Conservation (phyloP, 441 rosid genomes). For the Bruguiera hainesii region DNA sequence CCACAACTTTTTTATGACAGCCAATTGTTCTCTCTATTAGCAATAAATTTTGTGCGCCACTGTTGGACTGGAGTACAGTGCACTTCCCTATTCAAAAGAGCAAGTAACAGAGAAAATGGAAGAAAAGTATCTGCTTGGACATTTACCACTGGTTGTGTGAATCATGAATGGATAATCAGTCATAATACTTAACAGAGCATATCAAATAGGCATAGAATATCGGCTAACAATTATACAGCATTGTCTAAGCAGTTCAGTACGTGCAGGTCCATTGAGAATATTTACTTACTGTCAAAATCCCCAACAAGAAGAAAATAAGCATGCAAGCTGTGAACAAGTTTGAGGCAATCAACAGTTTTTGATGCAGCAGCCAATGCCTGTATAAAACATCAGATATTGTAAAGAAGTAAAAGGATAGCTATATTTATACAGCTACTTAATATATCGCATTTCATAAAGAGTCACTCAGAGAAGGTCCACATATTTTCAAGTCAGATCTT, state of each 20-base stretch:
- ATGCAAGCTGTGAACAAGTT: slow-evolving; percentile 88
- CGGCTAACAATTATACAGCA: background rate
- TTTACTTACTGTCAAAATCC: slow-evolving; percentile 67
- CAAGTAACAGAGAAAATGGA: too few species aligned
- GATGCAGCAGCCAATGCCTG: slow-evolving; percentile 99
- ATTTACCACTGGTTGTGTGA: too few species aligned
- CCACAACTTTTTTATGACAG: too few species aligned
- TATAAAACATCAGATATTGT: slow-evolving; percentile 23
- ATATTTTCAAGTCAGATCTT: too few species aligned
- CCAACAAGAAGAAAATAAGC: slow-evolving; percentile 87
- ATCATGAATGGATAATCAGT: too few species aligned
- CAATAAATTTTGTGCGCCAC: too few species aligned
- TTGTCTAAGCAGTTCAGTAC: background rate
- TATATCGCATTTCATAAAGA: background rate
- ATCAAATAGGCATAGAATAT: too few species aligned
- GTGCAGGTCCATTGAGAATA: slow-evolving; percentile 7
- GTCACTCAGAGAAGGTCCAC: background rate
- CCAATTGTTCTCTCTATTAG: too few species aligned
- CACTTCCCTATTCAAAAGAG: too few species aligned
- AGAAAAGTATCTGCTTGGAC: too few species aligned
- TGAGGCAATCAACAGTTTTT: slow-evolving; percentile 92
- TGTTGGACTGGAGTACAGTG: too few species aligned
- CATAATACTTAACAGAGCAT: too few species aligned
- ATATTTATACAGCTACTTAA: background rate
- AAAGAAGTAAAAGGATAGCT: slow-evolving; percentile 17